phyloP scores from a whole-genome alignment of 2,329 filamentous ascomycete species.

The Aspergillus viridinutans region DNA sequence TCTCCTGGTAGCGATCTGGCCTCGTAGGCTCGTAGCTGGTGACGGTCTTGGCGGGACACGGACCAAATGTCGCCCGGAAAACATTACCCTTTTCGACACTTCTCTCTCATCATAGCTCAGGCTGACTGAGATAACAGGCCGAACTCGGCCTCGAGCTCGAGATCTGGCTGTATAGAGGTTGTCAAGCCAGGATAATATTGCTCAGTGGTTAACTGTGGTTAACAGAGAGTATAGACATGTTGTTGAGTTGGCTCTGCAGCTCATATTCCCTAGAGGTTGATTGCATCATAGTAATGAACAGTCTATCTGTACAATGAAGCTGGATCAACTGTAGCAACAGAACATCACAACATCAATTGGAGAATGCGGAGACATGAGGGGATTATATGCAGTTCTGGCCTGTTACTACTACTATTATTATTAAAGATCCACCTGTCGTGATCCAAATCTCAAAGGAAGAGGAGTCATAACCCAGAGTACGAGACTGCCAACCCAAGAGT shows the following conservation, averaged over 20 bases:
- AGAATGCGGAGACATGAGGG: not conserved
- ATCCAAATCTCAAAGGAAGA: not conserved
- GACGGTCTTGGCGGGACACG: not conserved
- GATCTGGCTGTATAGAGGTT: not conserved
- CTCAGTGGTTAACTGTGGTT: not conserved
- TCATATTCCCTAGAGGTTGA: not conserved
- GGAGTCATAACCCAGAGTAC: not conserved
- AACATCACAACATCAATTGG: not conserved
- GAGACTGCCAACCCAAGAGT: not conserved
- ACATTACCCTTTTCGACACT: constrained; percentile 17
- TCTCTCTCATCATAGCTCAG: constrained; percentile 8
- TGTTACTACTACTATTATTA: no score
- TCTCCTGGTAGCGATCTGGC: not conserved
- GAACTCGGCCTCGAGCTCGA: not conserved
- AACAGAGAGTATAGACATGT: not conserved
- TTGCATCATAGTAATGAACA: not conserved
- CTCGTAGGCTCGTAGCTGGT: not conserved
- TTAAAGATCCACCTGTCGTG: not conserved
- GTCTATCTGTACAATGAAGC: not conserved
- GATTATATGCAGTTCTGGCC: not conserved
- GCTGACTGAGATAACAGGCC: not conserved
- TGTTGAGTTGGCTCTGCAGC: not conserved
- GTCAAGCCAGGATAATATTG: not conserved
- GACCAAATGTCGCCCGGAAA: constrained; percentile 11
- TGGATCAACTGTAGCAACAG: not conserved